Conservation (phyloP, 495 filamentous ascomycete species). For the Penicillium salamii region DNA sequence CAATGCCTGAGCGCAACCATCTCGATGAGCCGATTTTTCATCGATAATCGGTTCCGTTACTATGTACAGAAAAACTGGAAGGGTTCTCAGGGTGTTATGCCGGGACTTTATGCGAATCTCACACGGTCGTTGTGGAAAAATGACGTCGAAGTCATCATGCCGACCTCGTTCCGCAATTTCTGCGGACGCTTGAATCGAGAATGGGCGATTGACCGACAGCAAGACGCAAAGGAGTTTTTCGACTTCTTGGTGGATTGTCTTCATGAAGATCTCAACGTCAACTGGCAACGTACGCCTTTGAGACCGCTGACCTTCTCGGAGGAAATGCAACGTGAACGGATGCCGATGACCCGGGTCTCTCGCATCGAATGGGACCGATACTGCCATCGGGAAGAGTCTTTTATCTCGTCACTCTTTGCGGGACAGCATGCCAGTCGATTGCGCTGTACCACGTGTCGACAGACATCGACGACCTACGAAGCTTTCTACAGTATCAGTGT, state of each 20-base stretch:
- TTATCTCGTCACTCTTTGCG: conserved; percentile 66
- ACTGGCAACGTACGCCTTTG: conserved; percentile 57
- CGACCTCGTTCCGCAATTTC: conserved; percentile 53
- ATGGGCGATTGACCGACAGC: conserved; percentile 63
- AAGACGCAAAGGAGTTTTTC: conserved; percentile 79
- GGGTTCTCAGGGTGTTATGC: conserved; percentile 74
- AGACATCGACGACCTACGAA: conserved; percentile 70
- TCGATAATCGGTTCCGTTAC: conserved; percentile 53
- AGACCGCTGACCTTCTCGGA: conserved; percentile 58
- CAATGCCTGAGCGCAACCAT: conserved; percentile 79
- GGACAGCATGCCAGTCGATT: conserved; percentile 67
- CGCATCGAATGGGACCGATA: conserved; percentile 67
- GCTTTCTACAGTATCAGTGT: conserved; percentile 67
- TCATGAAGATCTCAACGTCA: conserved; percentile 72
- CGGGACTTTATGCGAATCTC: conserved; percentile 69
- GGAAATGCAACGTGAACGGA: conserved; percentile 60
- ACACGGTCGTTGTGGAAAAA: conserved; percentile 71
- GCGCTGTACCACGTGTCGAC: conserved; percentile 60
- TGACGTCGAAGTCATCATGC: conserved; percentile 60
- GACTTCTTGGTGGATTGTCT: conserved; percentile 68
- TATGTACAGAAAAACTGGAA: conserved; percentile 64
- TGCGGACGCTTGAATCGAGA: conserved; percentile 55
- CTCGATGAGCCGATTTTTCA: conserved; percentile 68
- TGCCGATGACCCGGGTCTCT: conserved; percentile 59
- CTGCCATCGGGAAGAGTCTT: conserved; percentile 64